Conservation (phyloP, 768 basidiomycete genomes). For the Mrakia gelida region DNA sequence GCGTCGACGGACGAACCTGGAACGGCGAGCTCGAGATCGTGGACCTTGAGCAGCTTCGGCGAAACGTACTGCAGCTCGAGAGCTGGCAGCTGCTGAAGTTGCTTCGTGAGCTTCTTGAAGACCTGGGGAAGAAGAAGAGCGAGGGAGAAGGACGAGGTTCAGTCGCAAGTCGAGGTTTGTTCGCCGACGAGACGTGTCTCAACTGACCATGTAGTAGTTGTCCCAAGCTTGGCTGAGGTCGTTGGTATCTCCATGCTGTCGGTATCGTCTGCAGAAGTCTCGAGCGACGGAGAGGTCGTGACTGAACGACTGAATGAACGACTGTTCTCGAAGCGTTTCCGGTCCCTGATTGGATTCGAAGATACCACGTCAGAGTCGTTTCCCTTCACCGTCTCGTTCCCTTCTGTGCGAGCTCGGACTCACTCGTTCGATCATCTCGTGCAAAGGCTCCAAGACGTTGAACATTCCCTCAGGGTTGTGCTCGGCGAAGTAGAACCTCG, state of each 20-base stretch:
- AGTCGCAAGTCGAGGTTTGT: not conserved
- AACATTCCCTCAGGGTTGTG: constrained; percentile 98
- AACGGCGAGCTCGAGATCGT: constrained; percentile 89
- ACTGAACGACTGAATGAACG: constrained; percentile 89
- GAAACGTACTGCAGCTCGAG: constrained; percentile 97
- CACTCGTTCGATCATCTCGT: constrained; percentile 81
- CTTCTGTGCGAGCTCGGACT: constrained; percentile 17
- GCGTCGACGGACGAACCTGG: constrained; percentile 58
- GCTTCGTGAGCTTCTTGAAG: constrained; percentile 94
- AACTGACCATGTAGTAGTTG: constrained; percentile 82
- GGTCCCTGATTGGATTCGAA: constrained; percentile 60
- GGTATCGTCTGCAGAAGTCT: constrained; percentile 82
- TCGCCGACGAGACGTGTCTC: not conserved
- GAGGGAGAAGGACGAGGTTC: not conserved
- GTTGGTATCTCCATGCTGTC: constrained; percentile 74
- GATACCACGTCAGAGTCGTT: no score
- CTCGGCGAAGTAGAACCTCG: constrained; percentile 91
- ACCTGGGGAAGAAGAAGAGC: constrained; percentile 53
- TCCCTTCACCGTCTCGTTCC: no score
- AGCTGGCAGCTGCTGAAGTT: constrained; percentile 77
- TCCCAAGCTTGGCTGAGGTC: constrained; percentile 98
- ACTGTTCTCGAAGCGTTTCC: constrained; percentile 86
- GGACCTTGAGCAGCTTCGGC: constrained; percentile 78
- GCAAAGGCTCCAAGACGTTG: constrained; percentile 80
- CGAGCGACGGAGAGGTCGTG: constrained; percentile 87